Evolutionary conservation across 2,329 filamentous ascomycete species (phyloP), one percentile per base, ranked within the genome.

Genomic region (Calonectria pseudoreteaudii): DNA sequence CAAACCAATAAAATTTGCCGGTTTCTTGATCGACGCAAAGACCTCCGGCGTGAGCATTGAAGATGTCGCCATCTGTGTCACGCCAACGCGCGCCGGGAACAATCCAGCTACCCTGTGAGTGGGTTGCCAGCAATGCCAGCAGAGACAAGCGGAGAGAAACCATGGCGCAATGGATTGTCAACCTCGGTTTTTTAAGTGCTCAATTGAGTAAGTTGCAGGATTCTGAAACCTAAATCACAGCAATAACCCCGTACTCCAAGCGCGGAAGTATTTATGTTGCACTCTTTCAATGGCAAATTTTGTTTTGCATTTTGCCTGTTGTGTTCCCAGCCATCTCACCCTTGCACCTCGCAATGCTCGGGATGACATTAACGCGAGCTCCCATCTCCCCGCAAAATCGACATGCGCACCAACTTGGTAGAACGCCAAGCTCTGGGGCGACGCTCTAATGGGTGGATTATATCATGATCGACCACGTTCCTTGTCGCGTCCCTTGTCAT

Each of bases 31-130:
- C 90, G 0, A 89, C 80, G 0, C 87, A 87, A 9, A 93, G 84
- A 16, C 87, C 88, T 1, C 91, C 91, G 1, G 91, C 91, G 79
- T 93, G 91, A 1, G 91, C 91, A 67, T 91, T 92, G 68, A 92
- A 87, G 16, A 91, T 80, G n/a, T 89, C 87, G 0, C 90, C 90
- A 3, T 91, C 86, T 0, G 89, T 93, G 75, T 92, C 91, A 23
- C 83, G 86, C 91, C 91, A 93, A 80, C 90, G 84, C 0, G 86
- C 91, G 4, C 91, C 91, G 0, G 91, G 91, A 3, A 92, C 90
- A 62, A 93, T 92, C 82, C 90, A 93, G 11, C 71, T 76, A n/a
- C 78, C 79, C 2, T 72, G 75, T 11, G 77, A 71, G 4, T 73
- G 47, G 2, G 76, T 70, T 10, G 76, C 80, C 14, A 80, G 49